phyloP scores from a whole-genome alignment of 192 early-diverging fungal species.

The Rhizoclosmatium sp. region DNA sequence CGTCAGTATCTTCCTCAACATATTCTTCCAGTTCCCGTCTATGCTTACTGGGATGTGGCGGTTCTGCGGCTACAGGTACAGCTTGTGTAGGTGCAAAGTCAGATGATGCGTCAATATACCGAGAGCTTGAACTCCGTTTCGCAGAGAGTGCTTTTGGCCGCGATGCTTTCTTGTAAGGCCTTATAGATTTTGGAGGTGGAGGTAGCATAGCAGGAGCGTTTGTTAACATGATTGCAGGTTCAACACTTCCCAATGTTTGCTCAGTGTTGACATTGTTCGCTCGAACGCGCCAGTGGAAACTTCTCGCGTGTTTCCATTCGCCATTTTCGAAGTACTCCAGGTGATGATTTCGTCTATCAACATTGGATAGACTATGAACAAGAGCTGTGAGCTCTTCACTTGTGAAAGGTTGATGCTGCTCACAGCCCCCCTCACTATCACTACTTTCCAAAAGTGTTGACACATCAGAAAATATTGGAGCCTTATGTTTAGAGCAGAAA shows the following conservation, averaged over 20 bases:
- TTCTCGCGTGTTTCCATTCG: slow-evolving; percentile 26
- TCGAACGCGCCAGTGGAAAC: slow-evolving; percentile 13
- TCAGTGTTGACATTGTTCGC: not conserved
- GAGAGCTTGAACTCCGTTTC: not conserved
- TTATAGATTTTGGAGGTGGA: not conserved
- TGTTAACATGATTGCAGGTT: slow-evolving; percentile 2
- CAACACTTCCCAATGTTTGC: no score
- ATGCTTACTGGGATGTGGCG: not conserved
- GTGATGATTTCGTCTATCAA: not conserved
- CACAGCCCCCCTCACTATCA: not conserved
- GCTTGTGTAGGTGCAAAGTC: not conserved
- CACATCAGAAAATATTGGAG: not conserved
- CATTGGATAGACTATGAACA: not conserved
- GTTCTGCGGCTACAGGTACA: slow-evolving; percentile 22
- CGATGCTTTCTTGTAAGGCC: not conserved
- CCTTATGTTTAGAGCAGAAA: not conserved
- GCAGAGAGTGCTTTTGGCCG: not conserved
- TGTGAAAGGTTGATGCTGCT: not conserved
- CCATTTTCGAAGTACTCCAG: slow-evolving; percentile 24
- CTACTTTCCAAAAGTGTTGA: not conserved
- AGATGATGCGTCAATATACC: not conserved
- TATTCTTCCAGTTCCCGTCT: not conserved
- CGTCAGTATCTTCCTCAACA: not conserved
- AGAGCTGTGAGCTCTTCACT: not conserved
- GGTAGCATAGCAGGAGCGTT: not conserved